These are phyloP conservation scores for Bretschneidera sinensis DNA, from an alignment of 345 rosid genomes.

Conservation along the genomic window DNA sequence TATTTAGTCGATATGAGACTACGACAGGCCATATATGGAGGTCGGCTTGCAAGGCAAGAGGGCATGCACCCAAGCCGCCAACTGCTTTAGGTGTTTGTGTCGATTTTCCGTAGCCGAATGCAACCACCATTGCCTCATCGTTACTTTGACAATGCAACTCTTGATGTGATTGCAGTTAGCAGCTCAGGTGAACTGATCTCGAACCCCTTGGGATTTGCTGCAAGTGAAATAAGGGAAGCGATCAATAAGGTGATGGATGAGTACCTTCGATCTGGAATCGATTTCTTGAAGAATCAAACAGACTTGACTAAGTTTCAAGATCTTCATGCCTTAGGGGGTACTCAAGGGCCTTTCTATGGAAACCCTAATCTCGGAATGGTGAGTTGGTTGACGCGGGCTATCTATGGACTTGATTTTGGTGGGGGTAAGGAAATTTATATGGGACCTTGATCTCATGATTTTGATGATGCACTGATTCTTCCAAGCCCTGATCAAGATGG, in stretches of 20 bases:
- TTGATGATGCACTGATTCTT: conserved; percentile 44
- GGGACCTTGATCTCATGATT: conserved; percentile 49
- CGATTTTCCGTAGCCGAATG: too few relatives aligned
- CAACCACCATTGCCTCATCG: conserved; percentile 25
- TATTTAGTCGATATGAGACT: conserved; percentile 35
- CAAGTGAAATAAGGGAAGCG: conserved; percentile 35
- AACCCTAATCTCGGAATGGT: conserved; percentile 60
- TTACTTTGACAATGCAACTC: conserved; percentile 39
- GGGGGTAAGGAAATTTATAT: conserved; percentile 55
- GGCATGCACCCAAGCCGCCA: conserved; percentile 29
- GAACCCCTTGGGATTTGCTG: conserved; percentile 39
- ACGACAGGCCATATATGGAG: conserved; percentile 31
- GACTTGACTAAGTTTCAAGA: conserved; percentile 47
- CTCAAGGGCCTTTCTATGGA: conserved; percentile 49
- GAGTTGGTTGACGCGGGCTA: conserved; percentile 58
- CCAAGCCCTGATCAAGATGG: conserved; percentile 24
- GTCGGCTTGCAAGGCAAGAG: conserved; percentile 29
- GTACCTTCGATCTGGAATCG: conserved; percentile 32
- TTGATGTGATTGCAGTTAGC: too few relatives aligned
- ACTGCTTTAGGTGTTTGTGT: too few relatives aligned
- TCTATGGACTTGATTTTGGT: conserved; percentile 51
- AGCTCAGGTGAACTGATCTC: too few relatives aligned
- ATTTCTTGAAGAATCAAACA: conserved; percentile 37
- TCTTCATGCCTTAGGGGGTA: conserved; percentile 39
- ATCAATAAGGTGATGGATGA: conserved; percentile 37